These are phyloP conservation scores for Calonectria montana DNA, from an alignment of 2,329 filamentous ascomycete genomes.

Conservation along the genomic window DNA sequence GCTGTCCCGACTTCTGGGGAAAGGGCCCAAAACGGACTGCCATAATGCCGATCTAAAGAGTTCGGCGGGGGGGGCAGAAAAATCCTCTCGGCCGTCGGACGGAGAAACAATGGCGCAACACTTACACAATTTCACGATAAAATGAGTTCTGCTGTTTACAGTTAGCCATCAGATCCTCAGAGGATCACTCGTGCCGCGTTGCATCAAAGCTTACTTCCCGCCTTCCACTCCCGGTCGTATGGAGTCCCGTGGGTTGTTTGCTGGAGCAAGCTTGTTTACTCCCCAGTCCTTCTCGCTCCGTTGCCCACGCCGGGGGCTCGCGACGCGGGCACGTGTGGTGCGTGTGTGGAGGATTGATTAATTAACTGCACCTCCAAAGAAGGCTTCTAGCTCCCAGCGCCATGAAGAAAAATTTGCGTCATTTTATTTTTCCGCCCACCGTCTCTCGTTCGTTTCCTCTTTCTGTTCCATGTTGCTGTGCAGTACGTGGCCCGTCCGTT, in stretches of 20 bases:
- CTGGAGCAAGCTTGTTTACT: not conserved
- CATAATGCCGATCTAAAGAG: conserved; percentile 12
- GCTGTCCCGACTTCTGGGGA: conserved; percentile 15
- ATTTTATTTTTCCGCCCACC: conserved; percentile 15
- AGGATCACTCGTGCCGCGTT: not conserved
- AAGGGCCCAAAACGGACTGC: not conserved
- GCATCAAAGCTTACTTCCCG: not conserved
- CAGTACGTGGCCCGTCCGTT: conserved; percentile 8
- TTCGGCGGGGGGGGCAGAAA: not conserved
- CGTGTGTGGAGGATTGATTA: not conserved
- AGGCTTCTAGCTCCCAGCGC: not conserved
- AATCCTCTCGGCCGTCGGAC: not conserved
- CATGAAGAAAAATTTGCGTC: not conserved
- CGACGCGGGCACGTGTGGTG: not conserved
- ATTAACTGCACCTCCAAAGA: not conserved
- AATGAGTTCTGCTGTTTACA: conserved; percentile 19
- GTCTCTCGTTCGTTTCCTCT: conserved; percentile 9
- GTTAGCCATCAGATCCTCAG: not conserved
- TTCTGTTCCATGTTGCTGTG: conserved; percentile 9
- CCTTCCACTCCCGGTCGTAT: not conserved
- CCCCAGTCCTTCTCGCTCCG: not conserved
- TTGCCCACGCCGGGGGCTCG: not conserved
- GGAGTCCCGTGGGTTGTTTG: not conserved
- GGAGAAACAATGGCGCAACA: conserved; percentile 3
- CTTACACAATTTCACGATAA: conserved; percentile 18